Evolutionary conservation across 2,329 filamentous ascomycete species (phyloP).

Genomic region (Apiospora hydei): DNA sequence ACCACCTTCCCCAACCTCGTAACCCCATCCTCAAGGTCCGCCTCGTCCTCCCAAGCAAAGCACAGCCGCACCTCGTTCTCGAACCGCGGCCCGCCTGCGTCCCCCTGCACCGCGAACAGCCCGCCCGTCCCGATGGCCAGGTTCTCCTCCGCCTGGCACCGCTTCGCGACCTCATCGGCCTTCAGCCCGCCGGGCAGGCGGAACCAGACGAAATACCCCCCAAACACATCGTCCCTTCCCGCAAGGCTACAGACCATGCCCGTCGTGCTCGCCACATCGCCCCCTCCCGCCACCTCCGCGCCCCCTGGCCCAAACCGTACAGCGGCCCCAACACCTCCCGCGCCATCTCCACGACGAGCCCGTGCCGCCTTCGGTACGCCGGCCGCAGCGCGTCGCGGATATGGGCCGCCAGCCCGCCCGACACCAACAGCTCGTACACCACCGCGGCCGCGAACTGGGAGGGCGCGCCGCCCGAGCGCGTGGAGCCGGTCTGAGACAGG

Average conservation of each 20-base stretch:
- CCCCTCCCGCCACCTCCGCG: not conserved
- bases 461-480: slow-evolving; percentile 64
- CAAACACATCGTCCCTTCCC: slow-evolving; percentile 56
- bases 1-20: slow-evolving; percentile 62
- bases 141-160: slow-evolving; percentile 67
- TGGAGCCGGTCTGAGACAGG: slow-evolving; percentile 60
- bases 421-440: slow-evolving; percentile 54
- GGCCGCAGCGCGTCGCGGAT: slow-evolving; percentile 53
- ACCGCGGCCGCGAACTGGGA: slow-evolving; percentile 61
- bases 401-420: slow-evolving; percentile 53
- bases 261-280: not conserved
- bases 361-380: slow-evolving; percentile 44
- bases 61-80: slow-evolving; percentile 69
- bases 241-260: slow-evolving; percentile 31
- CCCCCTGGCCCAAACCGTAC: slow-evolving; percentile 48
- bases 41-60: slow-evolving; percentile 76
- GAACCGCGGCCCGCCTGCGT: slow-evolving; percentile 62
- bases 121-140: slow-evolving; percentile 73
- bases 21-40: slow-evolving; percentile 71
- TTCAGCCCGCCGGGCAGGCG: slow-evolving; percentile 61
- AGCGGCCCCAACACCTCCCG: slow-evolving; percentile 66
- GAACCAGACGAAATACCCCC: slow-evolving; percentile 90
- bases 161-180: slow-evolving; percentile 61
- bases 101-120: slow-evolving; percentile 72
- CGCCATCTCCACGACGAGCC: slow-evolving; percentile 65